These are phyloP conservation scores for Carex parvula DNA, from an alignment of 176 grass and related monocot species.

Conservation along the genomic window DNA sequence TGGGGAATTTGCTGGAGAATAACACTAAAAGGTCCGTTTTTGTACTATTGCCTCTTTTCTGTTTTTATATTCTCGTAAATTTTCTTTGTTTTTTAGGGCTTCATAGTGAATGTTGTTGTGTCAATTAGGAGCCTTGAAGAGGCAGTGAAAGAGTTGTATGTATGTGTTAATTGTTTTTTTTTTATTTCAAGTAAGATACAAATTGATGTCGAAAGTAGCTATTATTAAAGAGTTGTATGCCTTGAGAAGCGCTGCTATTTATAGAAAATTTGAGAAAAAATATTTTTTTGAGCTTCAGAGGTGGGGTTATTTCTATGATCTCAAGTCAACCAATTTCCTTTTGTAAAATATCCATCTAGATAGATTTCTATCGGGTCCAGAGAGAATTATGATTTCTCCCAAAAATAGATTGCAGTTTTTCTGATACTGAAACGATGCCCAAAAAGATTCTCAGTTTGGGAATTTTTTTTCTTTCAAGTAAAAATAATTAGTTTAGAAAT, in stretches of 20 bases:
- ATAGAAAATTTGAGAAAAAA: not conserved
- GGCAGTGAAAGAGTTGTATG: not conserved
- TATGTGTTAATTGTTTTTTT: not conserved
- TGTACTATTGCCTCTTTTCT: not conserved
- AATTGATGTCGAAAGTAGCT: not conserved
- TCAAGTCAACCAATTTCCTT: not conserved
- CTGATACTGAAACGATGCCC: not conserved
- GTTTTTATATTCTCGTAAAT: not conserved
- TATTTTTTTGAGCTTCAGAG: not conserved
- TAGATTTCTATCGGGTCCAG: not conserved
- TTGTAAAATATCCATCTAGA: not conserved
- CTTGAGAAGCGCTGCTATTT: not conserved
- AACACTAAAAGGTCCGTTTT: conserved; percentile 43
- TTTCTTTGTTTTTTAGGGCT: not conserved
- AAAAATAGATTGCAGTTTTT: not conserved
- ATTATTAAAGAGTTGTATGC: not conserved
- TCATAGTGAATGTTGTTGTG: not conserved
- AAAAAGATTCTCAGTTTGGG: not conserved
- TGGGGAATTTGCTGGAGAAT: not conserved
- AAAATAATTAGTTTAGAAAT: not conserved
- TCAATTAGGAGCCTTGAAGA: not conserved
- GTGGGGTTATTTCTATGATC: not conserved
- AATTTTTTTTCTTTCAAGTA: not conserved
- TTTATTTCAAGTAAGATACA: not conserved
- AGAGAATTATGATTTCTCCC: not conserved